Evolutionary conservation across 495 filamentous ascomycete species (phyloP).

Genomic region (Pyrenula aspistea): DNA sequence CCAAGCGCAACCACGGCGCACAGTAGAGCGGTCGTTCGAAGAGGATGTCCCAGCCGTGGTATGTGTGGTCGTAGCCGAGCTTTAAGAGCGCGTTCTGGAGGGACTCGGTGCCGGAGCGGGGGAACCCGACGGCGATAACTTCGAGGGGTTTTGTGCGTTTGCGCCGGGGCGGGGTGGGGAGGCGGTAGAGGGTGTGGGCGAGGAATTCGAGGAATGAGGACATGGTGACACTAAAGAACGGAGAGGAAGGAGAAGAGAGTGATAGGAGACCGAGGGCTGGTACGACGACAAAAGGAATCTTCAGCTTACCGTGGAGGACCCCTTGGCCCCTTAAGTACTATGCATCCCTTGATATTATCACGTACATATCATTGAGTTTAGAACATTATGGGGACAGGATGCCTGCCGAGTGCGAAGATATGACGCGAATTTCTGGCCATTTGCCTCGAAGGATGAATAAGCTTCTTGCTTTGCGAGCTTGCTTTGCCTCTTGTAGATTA

Average conservation of each 20-base stretch:
- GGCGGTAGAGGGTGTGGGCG: conserved; percentile 7
- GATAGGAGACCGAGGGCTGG: too few species aligned
- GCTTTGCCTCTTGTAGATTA: too few species aligned
- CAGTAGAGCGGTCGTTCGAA: not conserved
- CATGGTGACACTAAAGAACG: not conserved
- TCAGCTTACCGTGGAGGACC: too few species aligned
- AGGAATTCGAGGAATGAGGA: not conserved
- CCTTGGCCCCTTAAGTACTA: too few species aligned
- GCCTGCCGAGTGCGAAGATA: too few species aligned
- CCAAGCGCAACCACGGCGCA: conserved; percentile 5
- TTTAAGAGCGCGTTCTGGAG: conserved; percentile 11
- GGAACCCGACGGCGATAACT: conserved; percentile 15
- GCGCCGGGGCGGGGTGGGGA: not conserved
- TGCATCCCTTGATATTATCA: too few species aligned
- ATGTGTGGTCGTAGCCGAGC: conserved; percentile 17
- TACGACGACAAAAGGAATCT: too few species aligned
- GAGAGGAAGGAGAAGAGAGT: not conserved
- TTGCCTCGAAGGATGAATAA: too few species aligned
- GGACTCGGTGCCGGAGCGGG: conserved; percentile 18
- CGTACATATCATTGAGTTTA: too few species aligned
- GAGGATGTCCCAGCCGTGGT: conserved; percentile 15
- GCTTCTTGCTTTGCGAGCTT: too few species aligned
- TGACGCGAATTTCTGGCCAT: too few species aligned
- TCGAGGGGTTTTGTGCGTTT: conserved; percentile 12
- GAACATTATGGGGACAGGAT: too few species aligned